Evolutionary conservation across 192 early-diverging fungal species (phyloP), one percentile per base, ranked within the genome.

Genomic region (Coemansia erecta): DNA sequence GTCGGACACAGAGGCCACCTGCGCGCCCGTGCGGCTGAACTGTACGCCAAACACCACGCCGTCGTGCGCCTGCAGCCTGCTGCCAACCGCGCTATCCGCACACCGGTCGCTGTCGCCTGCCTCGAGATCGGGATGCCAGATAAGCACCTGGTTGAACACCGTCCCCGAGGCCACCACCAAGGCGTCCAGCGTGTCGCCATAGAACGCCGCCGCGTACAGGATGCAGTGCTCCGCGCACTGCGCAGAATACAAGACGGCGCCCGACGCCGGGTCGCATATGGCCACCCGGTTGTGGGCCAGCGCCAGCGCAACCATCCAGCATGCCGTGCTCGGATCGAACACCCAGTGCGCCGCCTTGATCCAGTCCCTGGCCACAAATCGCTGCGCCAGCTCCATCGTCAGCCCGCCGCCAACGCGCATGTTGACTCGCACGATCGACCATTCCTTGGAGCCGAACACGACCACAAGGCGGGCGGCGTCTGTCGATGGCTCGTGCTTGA

Each of bases 21-120:
- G 57, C 8, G 40, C 66, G 10, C 85, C 88, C 57, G 87, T 83
- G 13, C 64, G 44, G 54, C 81, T 89, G 57, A 91, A 90, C 23
- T 83, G 60, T 14, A 93, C 79, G 28, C 85, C 82, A 73, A 93
- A 93, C 3, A 95, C 77, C 18, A 91, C 90, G 17, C 93, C 93
- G 48, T 77, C 66, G 37, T 74, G 66, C 21, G 63, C 73, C 0
- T 10, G 15, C 21, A 65, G 58, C 22, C 53, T 4, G 18, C 21
- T 33, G 9, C 33, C 13, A 14, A 66, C 33, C 2, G 14, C 4
- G 13, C 37, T 21, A 26, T 60, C 58, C 14, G 21, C 39, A 50
- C 23, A 35, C 12, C 3, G 37, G 7, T 23, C 14, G 6, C 6
- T 40, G 13, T 15, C n/a, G 31, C 24, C 44, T 7, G 35, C 44